These are phyloP conservation scores for Lepraria neglecta DNA, from an alignment of 495 filamentous ascomycete genomes.

Conservation along the genomic window DNA sequence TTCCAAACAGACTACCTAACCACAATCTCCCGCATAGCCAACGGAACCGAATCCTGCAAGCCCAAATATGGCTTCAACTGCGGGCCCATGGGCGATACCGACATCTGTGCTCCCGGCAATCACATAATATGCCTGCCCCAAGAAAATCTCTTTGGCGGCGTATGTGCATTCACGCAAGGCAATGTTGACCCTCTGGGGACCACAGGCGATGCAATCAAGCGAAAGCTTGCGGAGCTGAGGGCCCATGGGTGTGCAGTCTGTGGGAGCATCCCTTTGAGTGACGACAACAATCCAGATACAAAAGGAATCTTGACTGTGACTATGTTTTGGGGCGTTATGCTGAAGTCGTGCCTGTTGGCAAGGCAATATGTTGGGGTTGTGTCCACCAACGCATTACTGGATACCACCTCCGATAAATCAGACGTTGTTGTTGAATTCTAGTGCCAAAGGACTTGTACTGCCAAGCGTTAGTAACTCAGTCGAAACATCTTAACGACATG, in stretches of 20 bases:
- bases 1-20: constrained; percentile 1
- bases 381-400: constrained; percentile 9
- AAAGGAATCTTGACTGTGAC: constrained; percentile 20
- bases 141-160: background rate
- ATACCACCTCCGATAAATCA: background rate
- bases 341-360: no score
- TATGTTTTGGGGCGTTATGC: background rate
- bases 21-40: background rate
- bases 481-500: background rate
- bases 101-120: background rate
- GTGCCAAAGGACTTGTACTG: background rate
- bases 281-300: constrained; percentile 16
- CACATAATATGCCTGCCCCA: constrained; percentile 18
- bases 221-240: constrained; percentile 5
- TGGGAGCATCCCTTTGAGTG: constrained; percentile 17
- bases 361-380: constrained; percentile 7
- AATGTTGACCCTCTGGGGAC: background rate
- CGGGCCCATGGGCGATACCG: constrained; percentile 9
- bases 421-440: background rate
- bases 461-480: background rate
- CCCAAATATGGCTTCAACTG: background rate
- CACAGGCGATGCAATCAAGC: background rate
- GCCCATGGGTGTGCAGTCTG: constrained; percentile 20
- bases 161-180: constrained; percentile 20
- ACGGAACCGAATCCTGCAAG: background rate